A percentile compares a stretch with the other conserved stretches of the same genome.
phyloP scores from a whole-genome alignment of 208 protist genomes.

The Crithidia fasciculata region DNA sequence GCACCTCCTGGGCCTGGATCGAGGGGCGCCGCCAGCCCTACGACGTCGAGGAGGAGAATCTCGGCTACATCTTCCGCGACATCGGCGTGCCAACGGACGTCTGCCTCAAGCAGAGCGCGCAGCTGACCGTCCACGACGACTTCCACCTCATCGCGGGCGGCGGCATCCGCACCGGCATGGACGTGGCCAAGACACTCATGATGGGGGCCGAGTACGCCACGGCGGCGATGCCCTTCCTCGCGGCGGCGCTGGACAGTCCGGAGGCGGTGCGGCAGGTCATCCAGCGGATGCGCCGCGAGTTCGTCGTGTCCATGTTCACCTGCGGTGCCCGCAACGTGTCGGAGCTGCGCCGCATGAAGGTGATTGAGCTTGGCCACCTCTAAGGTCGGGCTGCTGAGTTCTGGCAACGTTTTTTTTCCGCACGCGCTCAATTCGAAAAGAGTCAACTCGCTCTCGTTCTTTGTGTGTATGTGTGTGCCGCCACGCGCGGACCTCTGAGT shows the following conservation, averaged over 20 bases:
- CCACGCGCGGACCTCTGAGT: too few species aligned
- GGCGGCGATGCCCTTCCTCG: constrained; percentile 90
- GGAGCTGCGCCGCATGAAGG: constrained; percentile 65
- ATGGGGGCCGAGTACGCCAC: constrained; percentile 85
- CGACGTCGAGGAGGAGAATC: constrained; percentile 63
- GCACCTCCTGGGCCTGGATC: constrained; percentile 94
- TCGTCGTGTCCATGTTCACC: constrained; percentile 89
- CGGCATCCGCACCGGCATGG: constrained; percentile 87
- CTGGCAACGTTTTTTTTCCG: not conserved
- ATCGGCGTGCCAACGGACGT: constrained; percentile 88
- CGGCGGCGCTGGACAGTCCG: constrained; percentile 74
- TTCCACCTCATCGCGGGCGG: constrained; percentile 89
- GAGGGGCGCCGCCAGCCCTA: constrained; percentile 81
- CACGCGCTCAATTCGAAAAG: too few species aligned
- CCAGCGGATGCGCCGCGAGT: constrained; percentile 76
- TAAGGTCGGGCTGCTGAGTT: constrained; percentile 15
- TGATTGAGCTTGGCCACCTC: constrained; percentile 47
- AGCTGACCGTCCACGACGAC: constrained; percentile 46
- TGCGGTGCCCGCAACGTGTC: constrained; percentile 83
- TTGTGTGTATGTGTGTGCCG: too few species aligned
- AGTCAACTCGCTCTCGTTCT: too few species aligned
- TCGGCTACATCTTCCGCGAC: constrained; percentile 89
- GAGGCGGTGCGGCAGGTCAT: constrained; percentile 77
- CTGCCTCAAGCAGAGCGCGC: constrained; percentile 68
- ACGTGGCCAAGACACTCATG: constrained; percentile 87